phyloP scores from a whole-genome alignment of 371 early-diverging fungal genomes.

The Parasitella parasitica region DNA sequence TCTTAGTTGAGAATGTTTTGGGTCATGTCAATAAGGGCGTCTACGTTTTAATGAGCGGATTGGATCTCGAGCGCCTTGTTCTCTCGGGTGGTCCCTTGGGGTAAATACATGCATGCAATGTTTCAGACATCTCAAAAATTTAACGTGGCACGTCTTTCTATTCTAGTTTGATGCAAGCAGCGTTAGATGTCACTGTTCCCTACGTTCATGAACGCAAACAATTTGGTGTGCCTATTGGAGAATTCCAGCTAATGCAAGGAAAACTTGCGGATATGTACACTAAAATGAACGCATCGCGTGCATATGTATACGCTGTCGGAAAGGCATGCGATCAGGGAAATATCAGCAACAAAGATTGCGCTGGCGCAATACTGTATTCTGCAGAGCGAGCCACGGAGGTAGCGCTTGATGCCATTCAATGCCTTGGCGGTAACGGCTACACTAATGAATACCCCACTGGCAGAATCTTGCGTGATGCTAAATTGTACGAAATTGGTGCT shows the following conservation, averaged over 20 bases:
- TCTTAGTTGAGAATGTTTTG: conserved; percentile 75
- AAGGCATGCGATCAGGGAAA: conserved; percentile 84
- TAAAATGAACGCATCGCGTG: conserved; percentile 86
- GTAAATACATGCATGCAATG: conserved; percentile 29
- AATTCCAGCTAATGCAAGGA: conserved; percentile 94
- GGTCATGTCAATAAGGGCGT: conserved; percentile 89
- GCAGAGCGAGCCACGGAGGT: conserved; percentile 96
- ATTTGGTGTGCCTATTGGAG: conserved; percentile 84
- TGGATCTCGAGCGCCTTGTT: conserved; percentile 92
- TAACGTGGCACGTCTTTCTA: neutral
- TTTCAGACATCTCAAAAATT: too few species aligned
- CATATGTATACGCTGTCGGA: conserved; percentile 93
- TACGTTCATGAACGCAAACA: conserved; percentile 92
- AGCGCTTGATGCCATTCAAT: conserved; percentile 95
- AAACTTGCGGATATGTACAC: conserved; percentile 98
- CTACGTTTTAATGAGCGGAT: conserved; percentile 96
- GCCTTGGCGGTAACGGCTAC: conserved; percentile 94
- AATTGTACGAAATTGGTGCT: conserved; percentile 98
- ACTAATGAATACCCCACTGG: conserved; percentile 94
- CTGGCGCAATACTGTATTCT: conserved; percentile 93
- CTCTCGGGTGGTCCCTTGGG: conserved; percentile 95
- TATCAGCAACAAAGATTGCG: conserved; percentile 89
- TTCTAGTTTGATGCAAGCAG: conserved; percentile 84
- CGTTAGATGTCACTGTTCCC: conserved; percentile 80
- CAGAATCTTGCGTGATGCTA: conserved; percentile 94